These are phyloP conservation scores for Saccharum officinarum DNA, from an alignment of 176 grass and related monocot genomes.

Conservation along the genomic window DNA sequence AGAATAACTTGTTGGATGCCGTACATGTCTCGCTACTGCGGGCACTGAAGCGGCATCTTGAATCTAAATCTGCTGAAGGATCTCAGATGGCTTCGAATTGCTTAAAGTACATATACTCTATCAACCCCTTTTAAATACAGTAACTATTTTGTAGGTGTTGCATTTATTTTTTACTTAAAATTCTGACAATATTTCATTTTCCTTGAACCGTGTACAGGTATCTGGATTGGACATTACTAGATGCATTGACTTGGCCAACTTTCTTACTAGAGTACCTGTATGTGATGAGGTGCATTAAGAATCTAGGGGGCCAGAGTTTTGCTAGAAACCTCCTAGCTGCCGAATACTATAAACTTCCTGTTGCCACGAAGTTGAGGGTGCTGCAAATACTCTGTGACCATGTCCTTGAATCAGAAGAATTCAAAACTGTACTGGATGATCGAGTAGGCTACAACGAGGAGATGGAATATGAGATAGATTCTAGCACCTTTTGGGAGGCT, in stretches of 20 bases:
- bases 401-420: constrained; percentile 72
- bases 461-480: constrained; percentile 56
- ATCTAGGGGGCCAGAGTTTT: constrained; percentile 52
- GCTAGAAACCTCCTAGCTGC: constrained; percentile 36
- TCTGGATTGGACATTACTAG: constrained; percentile 83
- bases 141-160: neutral
- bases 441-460: constrained; percentile 73
- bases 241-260: constrained; percentile 81
- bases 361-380: constrained; percentile 63
- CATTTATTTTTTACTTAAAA: neutral
- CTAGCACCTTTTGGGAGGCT: constrained; percentile 20
- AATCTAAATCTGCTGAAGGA: constrained; percentile 68
- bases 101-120: constrained; percentile 57
- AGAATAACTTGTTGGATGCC: constrained; percentile 84
- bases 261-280: constrained; percentile 81
- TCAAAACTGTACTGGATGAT: constrained; percentile 85
- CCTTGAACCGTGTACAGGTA: constrained; percentile 49
- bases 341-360: constrained; percentile 78
- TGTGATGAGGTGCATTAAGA: constrained; percentile 61
- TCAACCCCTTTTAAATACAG: constrained; percentile 11
- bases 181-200: constrained; percentile 27
- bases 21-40: constrained; percentile 79
- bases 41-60: constrained; percentile 70
- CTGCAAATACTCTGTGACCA: constrained; percentile 95
- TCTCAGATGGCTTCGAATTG: constrained; percentile 76